Base-by-base conservation (phyloP, 768 basidiomycete genomes). In the Suillus tomentosus region DNA sequence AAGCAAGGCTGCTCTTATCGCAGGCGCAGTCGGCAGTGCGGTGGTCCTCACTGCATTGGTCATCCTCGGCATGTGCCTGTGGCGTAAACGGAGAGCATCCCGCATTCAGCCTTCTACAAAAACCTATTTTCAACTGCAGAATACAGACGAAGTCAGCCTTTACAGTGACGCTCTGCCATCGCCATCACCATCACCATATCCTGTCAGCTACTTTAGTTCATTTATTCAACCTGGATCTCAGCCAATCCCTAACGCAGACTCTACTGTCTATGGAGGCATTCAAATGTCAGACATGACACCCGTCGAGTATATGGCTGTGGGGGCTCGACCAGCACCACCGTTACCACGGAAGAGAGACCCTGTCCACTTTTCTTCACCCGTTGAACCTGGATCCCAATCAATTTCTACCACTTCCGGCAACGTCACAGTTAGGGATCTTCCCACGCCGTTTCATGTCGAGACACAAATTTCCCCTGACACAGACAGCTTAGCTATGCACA, bases 41-140 rank as follows among this genome's bases (percentile, higher is more conserved):
- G 67, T 85, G 36, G 84, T 84, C 62, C 69, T 87, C 27, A 81
- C 83, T 22, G 79, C 81, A 19, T 69, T 82, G 37, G 74, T 84
- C 39, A 22, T 82, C 4, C 73, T 89, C 24, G 82, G 78, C 8
- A 68, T 85, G 6, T 87, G 84, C 71, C 85, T 79, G 75, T 67
- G 67, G 15, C 75, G 68, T 53, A 73, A 71, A 36, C 67, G 72
- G 51, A 73, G 67, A 61, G 67, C 61, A 40, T 45, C 58, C 1
- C 65, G 62, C 40, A 64, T 67, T 64, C 60, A 70, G 37, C 69
- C 71, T 36, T 69, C 69, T 60, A 64, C 67, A 13, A 47, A 60
- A 56, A 69, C 74, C 14, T 66, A 71, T 22, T 72, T 77, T 37
- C 74, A 74, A 59, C 60, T 76, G 53, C 72, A 73, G 17, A 77